These are phyloP conservation scores for Tricholoma sp. DNA, from an alignment of 768 basidiomycete species.

Conservation along the genomic window DNA sequence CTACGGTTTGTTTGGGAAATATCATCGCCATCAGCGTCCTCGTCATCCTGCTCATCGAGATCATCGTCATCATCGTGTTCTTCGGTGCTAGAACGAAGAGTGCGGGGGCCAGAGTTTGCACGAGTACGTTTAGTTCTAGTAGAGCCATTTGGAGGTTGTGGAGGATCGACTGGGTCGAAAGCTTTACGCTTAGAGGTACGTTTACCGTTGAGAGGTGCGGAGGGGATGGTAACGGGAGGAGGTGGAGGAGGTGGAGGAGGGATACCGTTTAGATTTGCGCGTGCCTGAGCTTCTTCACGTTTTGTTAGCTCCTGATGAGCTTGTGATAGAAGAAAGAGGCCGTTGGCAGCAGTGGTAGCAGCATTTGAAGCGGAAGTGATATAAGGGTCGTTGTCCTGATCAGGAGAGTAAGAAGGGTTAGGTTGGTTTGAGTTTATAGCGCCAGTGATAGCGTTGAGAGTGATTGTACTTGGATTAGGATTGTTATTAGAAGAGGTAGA, in stretches of 20 bases:
- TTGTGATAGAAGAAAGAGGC: conserved; percentile 89
- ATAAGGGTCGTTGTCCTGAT: conserved; percentile 26
- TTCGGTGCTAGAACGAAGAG: conserved; percentile 27
- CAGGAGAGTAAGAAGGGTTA: conserved; percentile 36
- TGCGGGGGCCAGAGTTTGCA: conserved; percentile 19
- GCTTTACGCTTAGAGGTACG: conserved; percentile 74
- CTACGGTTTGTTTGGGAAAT: conserved; percentile 14
- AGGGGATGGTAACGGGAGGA: conserved; percentile 14
- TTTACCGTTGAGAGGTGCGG: conserved; percentile 30
- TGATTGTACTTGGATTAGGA: conserved; percentile 47
- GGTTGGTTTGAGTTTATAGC: conserved; percentile 47
- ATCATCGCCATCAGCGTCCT: conserved; percentile 20
- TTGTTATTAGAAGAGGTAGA: conserved; percentile 32
- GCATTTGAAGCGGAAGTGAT: conserved; percentile 47
- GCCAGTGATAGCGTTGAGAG: conserved; percentile 76
- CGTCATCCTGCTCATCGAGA: conserved; percentile 37
- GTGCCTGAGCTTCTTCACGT: conserved; percentile 80
- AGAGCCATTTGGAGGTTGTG: conserved; percentile 24
- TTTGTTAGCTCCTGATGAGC: conserved; percentile 96
- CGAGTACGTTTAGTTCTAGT: conserved; percentile 35
- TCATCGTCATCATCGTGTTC: conserved; percentile 31
- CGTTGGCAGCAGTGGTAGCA: conserved; percentile 77
- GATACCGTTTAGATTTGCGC: conserved; percentile 37
- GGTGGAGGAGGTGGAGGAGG: conserved; percentile 17
- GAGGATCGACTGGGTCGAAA: conserved; percentile 37